Conservation (phyloP, 2,329 filamentous ascomycete genomes). For the Aspergillus carbonarius region DNA sequence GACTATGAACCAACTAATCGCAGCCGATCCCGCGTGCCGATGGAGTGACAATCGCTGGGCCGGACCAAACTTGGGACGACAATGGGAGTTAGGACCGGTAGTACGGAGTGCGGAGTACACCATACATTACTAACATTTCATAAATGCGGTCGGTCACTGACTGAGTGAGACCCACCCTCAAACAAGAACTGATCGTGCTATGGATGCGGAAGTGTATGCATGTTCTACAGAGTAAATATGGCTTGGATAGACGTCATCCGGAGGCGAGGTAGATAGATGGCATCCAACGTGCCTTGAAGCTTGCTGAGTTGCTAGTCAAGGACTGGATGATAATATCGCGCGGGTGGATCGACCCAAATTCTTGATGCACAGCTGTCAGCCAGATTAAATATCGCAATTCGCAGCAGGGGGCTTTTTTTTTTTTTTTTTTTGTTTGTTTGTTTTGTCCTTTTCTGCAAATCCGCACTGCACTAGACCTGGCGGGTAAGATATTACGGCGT, state of each 20-base stretch:
- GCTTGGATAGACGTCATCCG: neutral
- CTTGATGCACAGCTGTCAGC: neutral
- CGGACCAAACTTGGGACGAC: neutral
- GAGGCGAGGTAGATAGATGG: neutral
- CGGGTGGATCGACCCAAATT: neutral
- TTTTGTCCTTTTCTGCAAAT: neutral
- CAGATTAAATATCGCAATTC: neutral
- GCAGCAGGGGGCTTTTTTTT: neutral
- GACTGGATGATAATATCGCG: neutral
- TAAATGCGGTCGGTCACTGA: neutral
- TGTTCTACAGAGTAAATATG: neutral
- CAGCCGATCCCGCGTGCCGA: slow-evolving; percentile 10
- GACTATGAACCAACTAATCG: slow-evolving; percentile 13
- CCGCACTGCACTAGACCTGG: neutral
- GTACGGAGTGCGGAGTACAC: too few species aligned
- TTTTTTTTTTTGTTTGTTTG: too few species aligned
- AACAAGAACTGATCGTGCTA: neutral
- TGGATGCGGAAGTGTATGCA: neutral
- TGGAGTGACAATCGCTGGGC: slow-evolving; percentile 4
- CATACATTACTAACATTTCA: too few species aligned
- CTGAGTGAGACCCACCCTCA: neutral
- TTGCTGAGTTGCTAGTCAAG: neutral
- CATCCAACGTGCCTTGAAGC: neutral
- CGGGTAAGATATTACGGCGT: neutral
- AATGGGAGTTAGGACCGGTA: neutral